Evolutionary conservation across 352 stramenopile genomes (phyloP).

Genomic region (Globisporangium megalacanthum): DNA sequence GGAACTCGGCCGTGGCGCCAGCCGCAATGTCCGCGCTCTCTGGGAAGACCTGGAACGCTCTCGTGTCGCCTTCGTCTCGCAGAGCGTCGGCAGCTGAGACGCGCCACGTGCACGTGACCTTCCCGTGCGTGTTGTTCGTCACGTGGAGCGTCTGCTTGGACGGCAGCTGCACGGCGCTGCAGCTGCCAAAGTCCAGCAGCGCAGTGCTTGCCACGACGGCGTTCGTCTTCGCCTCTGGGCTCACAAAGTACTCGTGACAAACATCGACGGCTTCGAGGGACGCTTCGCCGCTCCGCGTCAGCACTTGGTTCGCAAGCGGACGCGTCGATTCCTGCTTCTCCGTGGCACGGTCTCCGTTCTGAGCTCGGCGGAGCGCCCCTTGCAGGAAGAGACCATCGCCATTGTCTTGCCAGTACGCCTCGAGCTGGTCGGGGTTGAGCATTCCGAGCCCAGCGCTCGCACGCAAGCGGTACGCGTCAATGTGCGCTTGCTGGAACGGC

Average conservation of each 20-base stretch:
- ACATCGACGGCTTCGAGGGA: constrained; percentile 62
- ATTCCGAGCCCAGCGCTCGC: constrained; percentile 45
- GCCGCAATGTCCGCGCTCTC: constrained; percentile 71
- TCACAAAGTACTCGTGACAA: constrained; percentile 85
- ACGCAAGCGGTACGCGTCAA: constrained; percentile 79
- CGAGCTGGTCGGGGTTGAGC: constrained; percentile 80
- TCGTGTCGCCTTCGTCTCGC: constrained; percentile 2
- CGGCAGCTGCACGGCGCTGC: constrained; percentile 43
- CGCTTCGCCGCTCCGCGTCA: constrained; percentile 84
- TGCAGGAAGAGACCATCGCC: constrained; percentile 63
- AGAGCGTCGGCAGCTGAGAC: constrained; percentile 30
- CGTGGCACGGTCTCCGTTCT: constrained; percentile 11
- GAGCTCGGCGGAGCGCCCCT: constrained; percentile 31
- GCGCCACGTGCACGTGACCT: constrained; percentile 76
- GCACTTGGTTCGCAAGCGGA: constrained; percentile 29
- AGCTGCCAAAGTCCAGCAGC: constrained; percentile 79
- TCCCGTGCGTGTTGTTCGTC: constrained; percentile 84
- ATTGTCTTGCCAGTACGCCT: constrained; percentile 65
- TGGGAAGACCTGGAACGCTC: constrained; percentile 72
- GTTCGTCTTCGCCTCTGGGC: constrained; percentile 50
- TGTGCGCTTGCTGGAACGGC: constrained; percentile 87
- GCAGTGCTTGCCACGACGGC: constrained; percentile 34
- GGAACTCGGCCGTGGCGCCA: constrained; percentile 70
- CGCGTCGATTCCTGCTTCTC: constrained; percentile 10
- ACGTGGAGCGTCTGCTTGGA: constrained; percentile 73